A percentile compares a stretch with the other conserved stretches of the same genome.
Conservation (phyloP, 352 stramenopile genomes). For the Phytophthora macrochlamydospora region DNA sequence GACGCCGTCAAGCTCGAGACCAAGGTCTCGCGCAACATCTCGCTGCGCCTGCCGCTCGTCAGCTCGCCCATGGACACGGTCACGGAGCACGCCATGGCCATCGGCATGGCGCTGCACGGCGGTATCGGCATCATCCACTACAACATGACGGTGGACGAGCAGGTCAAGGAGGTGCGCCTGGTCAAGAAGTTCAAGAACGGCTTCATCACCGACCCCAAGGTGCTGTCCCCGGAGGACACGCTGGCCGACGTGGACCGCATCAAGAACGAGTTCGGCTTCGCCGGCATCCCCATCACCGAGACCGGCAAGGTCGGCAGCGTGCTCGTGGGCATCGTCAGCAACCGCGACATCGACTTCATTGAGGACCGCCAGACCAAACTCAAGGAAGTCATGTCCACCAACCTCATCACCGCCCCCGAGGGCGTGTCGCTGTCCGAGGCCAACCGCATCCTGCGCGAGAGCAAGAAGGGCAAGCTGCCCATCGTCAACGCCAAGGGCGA, state of each 20-base stretch:
- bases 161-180: conserved; percentile 92
- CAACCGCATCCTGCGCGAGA: conserved; percentile 98
- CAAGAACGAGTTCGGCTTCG: conserved; percentile 97
- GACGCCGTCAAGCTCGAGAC: conserved; percentile 94
- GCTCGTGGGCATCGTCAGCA: conserved; percentile 99
- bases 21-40: conserved; percentile 95
- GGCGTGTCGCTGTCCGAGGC: conserved; percentile 95
- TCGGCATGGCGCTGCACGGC: conserved; percentile 99
- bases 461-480: conserved; percentile 99
- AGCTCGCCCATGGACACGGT: conserved; percentile 99
- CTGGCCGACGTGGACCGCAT: conserved; percentile 96
- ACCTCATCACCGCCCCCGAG: conserved; percentile 95
- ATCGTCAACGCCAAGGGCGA: conserved; percentile 98
- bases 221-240: conserved; percentile 95
- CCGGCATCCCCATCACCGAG: conserved; percentile 99
- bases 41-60: conserved; percentile 95
- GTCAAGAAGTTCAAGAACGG: conserved; percentile 99
- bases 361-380: conserved; percentile 92
- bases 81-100: conserved; percentile 99
- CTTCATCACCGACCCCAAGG: conserved; percentile 99
- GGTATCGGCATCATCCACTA: conserved; percentile 99
- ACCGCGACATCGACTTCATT: conserved; percentile 99
- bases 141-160: conserved; percentile 98
- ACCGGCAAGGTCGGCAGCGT: conserved; percentile 97
- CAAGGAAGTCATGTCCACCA: conserved; percentile 87